Evolutionary conservation across 2,329 filamentous ascomycete species (phyloP).

Genomic region (Myriosclerotinia scirpicola): DNA sequence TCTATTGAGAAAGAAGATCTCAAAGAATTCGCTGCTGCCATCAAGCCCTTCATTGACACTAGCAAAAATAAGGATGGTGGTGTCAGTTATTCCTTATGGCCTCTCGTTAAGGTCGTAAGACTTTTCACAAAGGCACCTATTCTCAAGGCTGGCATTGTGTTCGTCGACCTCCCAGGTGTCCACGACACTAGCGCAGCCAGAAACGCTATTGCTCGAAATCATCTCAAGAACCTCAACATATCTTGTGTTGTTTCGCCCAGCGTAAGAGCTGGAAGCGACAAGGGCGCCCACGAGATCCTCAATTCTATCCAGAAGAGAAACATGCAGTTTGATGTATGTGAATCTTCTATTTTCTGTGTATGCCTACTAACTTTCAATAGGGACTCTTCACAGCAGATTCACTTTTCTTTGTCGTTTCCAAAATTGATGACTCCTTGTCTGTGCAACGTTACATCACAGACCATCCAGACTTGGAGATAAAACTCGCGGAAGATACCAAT

Average conservation of each 20-base stretch:
- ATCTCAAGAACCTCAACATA: conserved; percentile 28
- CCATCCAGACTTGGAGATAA: conserved; percentile 20
- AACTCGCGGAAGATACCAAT: not conserved
- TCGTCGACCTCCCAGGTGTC: conserved; percentile 33
- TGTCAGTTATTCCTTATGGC: conserved; percentile 26
- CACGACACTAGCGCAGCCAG: conserved; percentile 31
- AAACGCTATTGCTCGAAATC: conserved; percentile 24
- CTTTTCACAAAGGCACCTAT: conserved; percentile 25
- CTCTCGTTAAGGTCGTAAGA: conserved; percentile 29
- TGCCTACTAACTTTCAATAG: not conserved
- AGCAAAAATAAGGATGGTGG: not conserved
- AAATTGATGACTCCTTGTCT: conserved; percentile 27
- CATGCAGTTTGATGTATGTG: conserved; percentile 29
- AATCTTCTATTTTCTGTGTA: not conserved
- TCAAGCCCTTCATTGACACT: conserved; percentile 27
- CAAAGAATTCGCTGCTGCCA: conserved; percentile 19
- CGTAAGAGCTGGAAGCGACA: conserved; percentile 26
- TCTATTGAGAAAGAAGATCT: not conserved
- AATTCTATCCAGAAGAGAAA: conserved; percentile 23
- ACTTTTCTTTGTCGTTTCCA: conserved; percentile 30
- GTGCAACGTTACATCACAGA: conserved; percentile 22
- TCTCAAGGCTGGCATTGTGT: conserved; percentile 27
- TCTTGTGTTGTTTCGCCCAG: conserved; percentile 29
- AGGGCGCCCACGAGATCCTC: conserved; percentile 27
- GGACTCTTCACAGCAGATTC: conserved; percentile 24